Evolutionary conservation across 163 green algal species (phyloP), one percentile per base, ranked within the genome.

Genomic region (Smithsoniella earleae): DNA sequence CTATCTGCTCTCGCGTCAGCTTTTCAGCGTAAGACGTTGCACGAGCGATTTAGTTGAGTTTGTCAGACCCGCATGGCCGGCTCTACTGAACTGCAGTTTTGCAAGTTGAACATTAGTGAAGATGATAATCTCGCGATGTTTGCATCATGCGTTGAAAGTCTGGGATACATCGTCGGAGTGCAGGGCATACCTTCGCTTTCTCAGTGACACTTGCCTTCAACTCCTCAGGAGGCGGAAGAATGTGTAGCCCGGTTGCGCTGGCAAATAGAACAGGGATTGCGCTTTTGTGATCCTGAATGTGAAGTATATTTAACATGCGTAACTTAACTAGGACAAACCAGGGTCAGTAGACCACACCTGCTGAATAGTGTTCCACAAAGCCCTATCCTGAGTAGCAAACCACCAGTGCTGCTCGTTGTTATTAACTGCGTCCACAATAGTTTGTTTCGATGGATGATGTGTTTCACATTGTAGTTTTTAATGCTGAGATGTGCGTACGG

Each of bases 351-450:
- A 22, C 40, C 58, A 34, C 58, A 69, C 58, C 58, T 69, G 30
- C 18, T 36, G n/a, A 37, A 69, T 4, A 5, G 58, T 69, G 10
- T 30, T 13, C 58, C 58, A 69, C 5, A 69, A 13, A 25, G 58
- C 34, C 43, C 25, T 69, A 34, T 69, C 58, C 16, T 69, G 58
- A 10, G 58, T 69, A 5, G 58, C 58, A 43, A 69, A 13, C 58
- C 58, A 69, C 58, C 58, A 69, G 25, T 69, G 58, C 58, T 69
- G 58, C 25, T 69, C 58, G 43, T 69, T 69, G 0, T 33, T 33
- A 45, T 33, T 38, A 43, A 8, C 58, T 69, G 58, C 25, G 52
- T 49, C 13, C 10, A 22, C 10, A 49, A 49, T 49, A 10, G 40
- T 49, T 13, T 22, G 40, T 49, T 49, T 13, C 10, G 10, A 13